Evolutionary conservation across 768 basidiomycete genomes (phyloP).

Genomic region (Kwoniella shandongensis): DNA sequence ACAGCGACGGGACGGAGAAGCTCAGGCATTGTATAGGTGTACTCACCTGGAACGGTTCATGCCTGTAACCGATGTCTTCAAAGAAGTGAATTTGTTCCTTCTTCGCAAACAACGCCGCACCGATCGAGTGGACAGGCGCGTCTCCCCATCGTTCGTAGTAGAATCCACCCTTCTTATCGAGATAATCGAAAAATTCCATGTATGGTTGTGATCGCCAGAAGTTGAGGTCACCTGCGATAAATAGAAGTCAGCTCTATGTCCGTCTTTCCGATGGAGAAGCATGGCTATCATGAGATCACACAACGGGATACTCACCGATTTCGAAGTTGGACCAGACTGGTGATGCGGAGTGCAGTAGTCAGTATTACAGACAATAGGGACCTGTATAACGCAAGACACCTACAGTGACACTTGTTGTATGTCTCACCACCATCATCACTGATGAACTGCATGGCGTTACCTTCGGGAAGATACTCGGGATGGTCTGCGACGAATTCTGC

Average conservation of each 20-base stretch:
- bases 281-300: background rate
- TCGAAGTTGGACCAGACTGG: conserved; percentile 93
- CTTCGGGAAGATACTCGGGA: conserved; percentile 62
- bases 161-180: conserved; percentile 79
- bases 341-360: conserved; percentile 9
- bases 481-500: conserved; percentile 68
- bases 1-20: background rate
- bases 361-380: background rate
- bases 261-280: too few species aligned
- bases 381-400: conserved; percentile 31
- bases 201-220: conserved; percentile 84
- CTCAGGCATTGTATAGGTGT: conserved; percentile 56
- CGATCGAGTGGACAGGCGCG: conserved; percentile 87
- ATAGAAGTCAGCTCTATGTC: background rate
- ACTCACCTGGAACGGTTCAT: conserved; percentile 93
- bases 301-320: conserved; percentile 59
- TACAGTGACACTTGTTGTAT: conserved; percentile 77
- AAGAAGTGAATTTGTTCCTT: conserved; percentile 94
- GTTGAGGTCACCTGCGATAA: conserved; percentile 61
- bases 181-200: conserved; percentile 73
- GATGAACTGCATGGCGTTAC: conserved; percentile 72
- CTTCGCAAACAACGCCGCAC: conserved; percentile 79
- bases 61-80: conserved; percentile 88
- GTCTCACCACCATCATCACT: conserved; percentile 71
- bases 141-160: conserved; percentile 84